Percentiles rank a stretch among this genome's conserved stretches.
These are phyloP conservation scores for Acer negundo DNA, from an alignment of 345 rosid species.

Conservation along the genomic window DNA sequence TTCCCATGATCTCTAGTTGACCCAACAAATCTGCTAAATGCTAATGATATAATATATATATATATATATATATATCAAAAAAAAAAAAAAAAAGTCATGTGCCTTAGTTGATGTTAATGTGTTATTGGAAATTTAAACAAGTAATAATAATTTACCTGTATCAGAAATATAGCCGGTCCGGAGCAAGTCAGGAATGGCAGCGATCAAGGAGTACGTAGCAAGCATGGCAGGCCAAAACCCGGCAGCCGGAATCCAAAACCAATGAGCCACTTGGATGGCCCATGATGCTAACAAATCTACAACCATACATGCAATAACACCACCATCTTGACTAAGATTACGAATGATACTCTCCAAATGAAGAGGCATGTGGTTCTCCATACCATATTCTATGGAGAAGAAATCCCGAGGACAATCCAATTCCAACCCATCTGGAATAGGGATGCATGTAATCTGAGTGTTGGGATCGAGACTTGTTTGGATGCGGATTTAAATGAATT, in stretches of 20 bases:
- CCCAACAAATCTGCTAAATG: background rate
- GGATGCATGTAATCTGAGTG: conserved; percentile 29
- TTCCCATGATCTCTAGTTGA: background rate
- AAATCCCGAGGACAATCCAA: conserved; percentile 45
- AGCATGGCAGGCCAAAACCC: conserved; percentile 85
- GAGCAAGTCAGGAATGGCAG: conserved; percentile 64
- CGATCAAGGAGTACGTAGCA: conserved; percentile 57
- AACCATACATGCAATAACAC: conserved; percentile 49
- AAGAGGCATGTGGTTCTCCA: conserved; percentile 61
- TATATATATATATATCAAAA: background rate
- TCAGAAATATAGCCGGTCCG: conserved; percentile 48
- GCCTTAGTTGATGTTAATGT: background rate
- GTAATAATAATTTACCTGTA: conserved; percentile 37
- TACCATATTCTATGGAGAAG: conserved; percentile 58
- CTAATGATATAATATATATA: background rate
- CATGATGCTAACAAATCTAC: conserved; percentile 74
- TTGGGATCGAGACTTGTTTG: conserved; percentile 18
- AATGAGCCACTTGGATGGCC: conserved; percentile 58
- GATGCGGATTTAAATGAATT: conserved; percentile 57
- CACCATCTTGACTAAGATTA: conserved; percentile 28
- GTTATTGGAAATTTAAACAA: background rate
- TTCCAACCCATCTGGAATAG: conserved; percentile 49
- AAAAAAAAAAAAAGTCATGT: background rate
- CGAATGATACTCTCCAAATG: conserved; percentile 53
- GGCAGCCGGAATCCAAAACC: conserved; percentile 52